Conservation (phyloP, 2,329 filamentous ascomycete species). For the Xylaria polymorpha region DNA sequence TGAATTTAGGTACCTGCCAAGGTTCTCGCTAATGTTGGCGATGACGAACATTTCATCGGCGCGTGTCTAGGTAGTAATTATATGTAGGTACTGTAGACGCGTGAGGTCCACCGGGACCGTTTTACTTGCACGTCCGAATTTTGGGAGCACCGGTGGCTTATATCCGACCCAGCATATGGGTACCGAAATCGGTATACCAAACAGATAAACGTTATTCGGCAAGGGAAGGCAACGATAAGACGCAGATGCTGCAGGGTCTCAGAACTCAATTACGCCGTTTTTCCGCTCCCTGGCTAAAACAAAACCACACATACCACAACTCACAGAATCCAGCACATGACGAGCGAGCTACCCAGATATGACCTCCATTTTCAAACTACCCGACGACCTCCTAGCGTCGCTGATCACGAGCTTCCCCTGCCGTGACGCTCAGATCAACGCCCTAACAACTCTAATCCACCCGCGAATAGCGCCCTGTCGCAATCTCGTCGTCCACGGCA, state of each 20-base stretch:
- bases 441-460: constrained; percentile 69
- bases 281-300: neutral
- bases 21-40: no score
- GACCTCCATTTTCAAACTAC: constrained; percentile 60
- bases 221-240: neutral
- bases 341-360: constrained; percentile 26
- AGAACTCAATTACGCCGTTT: neutral
- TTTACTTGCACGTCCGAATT: no score
- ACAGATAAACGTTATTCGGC: neutral
- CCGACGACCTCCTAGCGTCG: constrained; percentile 62
- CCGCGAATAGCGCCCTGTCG: constrained; percentile 74
- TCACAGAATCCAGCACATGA: neutral
- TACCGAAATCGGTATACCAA: neutral
- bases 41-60: no score
- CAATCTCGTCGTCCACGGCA: constrained; percentile 83
- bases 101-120: no score
- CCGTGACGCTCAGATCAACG: constrained; percentile 68
- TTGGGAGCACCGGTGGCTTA: no score
- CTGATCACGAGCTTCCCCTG: constrained; percentile 65
- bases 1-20: no score
- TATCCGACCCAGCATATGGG: no score
- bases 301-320: neutral
- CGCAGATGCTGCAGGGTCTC: neutral
- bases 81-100: no score
- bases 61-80: no score